Evolutionary conservation across 2,329 filamentous ascomycete genomes (phyloP).

Genomic region (Diaporthe capsici): DNA sequence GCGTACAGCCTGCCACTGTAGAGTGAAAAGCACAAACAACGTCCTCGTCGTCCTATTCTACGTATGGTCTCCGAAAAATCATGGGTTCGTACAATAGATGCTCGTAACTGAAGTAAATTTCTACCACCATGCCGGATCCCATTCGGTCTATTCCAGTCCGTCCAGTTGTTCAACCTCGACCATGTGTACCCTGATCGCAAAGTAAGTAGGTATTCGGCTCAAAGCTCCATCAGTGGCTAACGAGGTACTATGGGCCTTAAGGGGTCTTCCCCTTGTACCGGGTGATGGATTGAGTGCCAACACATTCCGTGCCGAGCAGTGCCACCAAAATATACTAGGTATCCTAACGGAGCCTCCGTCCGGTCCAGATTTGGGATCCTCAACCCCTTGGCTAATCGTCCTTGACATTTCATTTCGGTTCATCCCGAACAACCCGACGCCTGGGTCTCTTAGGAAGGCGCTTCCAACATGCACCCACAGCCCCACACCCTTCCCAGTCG

Average conservation of each 20-base stretch:
- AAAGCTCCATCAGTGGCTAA: background rate
- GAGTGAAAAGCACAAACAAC: background rate
- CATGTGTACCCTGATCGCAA: background rate
- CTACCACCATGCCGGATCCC: background rate
- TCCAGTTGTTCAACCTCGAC: background rate
- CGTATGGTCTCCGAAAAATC: no score
- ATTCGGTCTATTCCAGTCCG: background rate
- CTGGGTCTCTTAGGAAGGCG: no score
- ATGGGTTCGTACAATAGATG: background rate
- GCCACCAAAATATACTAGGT: background rate
- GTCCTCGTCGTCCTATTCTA: background rate
- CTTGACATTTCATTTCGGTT: background rate
- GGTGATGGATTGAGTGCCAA: background rate
- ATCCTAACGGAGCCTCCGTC: background rate
- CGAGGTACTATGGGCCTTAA: background rate
- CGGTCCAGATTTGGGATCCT: no score
- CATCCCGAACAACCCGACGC: no score
- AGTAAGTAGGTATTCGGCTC: background rate
- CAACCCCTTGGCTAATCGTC: background rate
- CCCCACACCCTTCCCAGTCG: conserved; percentile 12
- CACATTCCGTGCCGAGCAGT: background rate
- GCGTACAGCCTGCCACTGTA: background rate
- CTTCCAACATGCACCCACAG: background rate
- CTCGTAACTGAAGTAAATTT: background rate
- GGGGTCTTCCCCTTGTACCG: no score